These are phyloP conservation scores for Ramichloridium luteum DNA, from an alignment of 2,329 filamentous ascomycete species.

Conservation along the genomic window DNA sequence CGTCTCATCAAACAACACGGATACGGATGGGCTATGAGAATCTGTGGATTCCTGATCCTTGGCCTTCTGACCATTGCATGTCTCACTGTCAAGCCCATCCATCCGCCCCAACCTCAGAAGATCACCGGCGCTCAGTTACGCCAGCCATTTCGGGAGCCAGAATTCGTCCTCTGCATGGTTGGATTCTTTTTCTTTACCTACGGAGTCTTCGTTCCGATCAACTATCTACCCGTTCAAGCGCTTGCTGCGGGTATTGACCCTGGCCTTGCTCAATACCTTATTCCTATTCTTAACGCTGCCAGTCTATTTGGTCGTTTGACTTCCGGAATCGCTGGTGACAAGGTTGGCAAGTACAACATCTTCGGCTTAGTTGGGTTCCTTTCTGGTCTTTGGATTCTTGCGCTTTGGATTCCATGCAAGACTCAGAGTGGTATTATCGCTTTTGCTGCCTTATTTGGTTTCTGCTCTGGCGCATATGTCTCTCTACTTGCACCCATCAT, in stretches of 20 bases:
- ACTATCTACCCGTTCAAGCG: slow-evolving; percentile 38
- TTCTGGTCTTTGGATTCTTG: slow-evolving; percentile 38
- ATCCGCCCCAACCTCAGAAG: background rate
- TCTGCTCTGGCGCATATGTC: slow-evolving; percentile 55
- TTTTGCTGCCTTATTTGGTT: slow-evolving; percentile 57
- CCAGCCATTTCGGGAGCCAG: background rate
- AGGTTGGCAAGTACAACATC: slow-evolving; percentile 42
- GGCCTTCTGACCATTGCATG: slow-evolving; percentile 22
- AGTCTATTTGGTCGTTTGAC: slow-evolving; percentile 43
- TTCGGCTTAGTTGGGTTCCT: slow-evolving; percentile 39
- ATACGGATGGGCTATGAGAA: slow-evolving; percentile 46
- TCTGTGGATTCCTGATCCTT: slow-evolving; percentile 37
- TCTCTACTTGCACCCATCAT: slow-evolving; percentile 51
- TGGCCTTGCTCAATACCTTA: slow-evolving; percentile 28
- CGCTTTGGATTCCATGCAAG: slow-evolving; percentile 42
- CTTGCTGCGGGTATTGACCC: slow-evolving; percentile 36
- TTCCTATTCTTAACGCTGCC: slow-evolving; percentile 2
- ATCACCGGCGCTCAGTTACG: background rate
- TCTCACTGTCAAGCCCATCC: slow-evolving; percentile 13
- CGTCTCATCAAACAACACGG: slow-evolving; percentile 42
- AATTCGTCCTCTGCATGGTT: background rate
- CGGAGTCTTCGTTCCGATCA: slow-evolving; percentile 49
- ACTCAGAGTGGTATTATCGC: slow-evolving; percentile 47
- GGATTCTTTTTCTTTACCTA: slow-evolving; percentile 1
- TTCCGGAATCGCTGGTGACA: slow-evolving; percentile 43